Base-by-base conservation (phyloP, 495 filamentous ascomycete genomes). In the Daldinia caldariorum region DNA sequence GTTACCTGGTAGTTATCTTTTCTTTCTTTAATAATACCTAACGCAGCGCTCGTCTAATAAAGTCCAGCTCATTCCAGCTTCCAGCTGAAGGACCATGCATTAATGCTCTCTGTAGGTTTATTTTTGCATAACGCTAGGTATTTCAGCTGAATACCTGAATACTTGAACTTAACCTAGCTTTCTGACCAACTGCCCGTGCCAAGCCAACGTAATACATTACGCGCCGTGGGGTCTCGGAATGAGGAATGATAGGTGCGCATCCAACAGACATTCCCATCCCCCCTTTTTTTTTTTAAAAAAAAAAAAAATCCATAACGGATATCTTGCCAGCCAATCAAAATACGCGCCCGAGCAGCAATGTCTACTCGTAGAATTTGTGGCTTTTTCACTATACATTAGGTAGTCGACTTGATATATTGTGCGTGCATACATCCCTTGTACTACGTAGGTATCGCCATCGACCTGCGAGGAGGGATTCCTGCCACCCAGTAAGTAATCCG, bases 121-220 rank as follows among this genome's bases (percentile, higher is more conserved):
- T 55, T 50, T 60, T 31, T 26, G 18, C 22, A 20, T 7, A 22
- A 22, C 43, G 18, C 10, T 22, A n/a, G n/a, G n/a, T n/a, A 47
- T 22, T 47, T 47, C 43, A 65, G 64, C 69, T 68, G 56, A 61
- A 55, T 54, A 18, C 26, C 50, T 1, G n/a, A n/a, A n/a, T n/a
- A n/a, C n/a, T n/a, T n/a, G n/a, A n/a, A n/a, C n/a, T 26, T 26
- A 26, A 26, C 1, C 26, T 26, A 3, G 26, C 26, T 16, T 9
- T 32, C 26, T 53, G 49, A 53, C 49, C 49, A 53, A 32, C 49
- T 10, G 22, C 7, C 49, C 13, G 10, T 22, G 49, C 49, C 49
- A 53, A 53, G 49, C 26, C 26, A 32, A 16, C 49, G 49, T 32
- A 32, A 32, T 29, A 29, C 49, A 53, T n/a, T 31, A 20, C 9